These are phyloP conservation scores for Phytophthora quininea DNA, from an alignment of 352 stramenopile species.

Conservation along the genomic window DNA sequence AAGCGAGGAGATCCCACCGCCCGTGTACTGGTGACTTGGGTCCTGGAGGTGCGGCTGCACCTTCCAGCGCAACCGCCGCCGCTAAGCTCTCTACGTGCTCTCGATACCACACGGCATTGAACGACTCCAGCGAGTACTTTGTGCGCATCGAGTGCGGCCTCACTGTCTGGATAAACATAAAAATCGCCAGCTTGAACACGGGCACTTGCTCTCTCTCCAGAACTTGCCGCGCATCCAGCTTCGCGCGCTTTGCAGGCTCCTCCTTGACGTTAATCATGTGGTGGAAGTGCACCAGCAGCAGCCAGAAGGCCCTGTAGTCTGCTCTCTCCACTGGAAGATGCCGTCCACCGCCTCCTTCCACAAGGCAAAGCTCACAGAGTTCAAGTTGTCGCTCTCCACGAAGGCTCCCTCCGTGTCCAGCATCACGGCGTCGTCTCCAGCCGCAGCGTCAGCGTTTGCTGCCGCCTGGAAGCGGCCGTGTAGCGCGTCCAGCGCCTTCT, in stretches of 20 bases:
- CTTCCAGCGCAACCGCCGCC: slow-evolving; percentile 40
- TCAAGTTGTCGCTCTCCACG: slow-evolving; percentile 70
- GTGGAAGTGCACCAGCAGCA: slow-evolving; percentile 81
- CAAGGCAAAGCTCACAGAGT: slow-evolving; percentile 51
- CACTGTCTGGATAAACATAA: slow-evolving; percentile 82
- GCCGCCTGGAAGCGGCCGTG: slow-evolving; percentile 48
- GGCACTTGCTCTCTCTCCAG: slow-evolving; percentile 57
- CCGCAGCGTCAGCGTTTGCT: slow-evolving; percentile 10
- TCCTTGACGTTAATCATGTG: slow-evolving; percentile 62
- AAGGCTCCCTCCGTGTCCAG: slow-evolving; percentile 35
- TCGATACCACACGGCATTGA: slow-evolving; percentile 83
- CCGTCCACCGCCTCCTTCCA: slow-evolving; percentile 67
- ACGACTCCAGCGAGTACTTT: slow-evolving; percentile 79
- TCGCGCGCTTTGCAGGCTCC: slow-evolving; percentile 13
- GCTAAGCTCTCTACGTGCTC: slow-evolving; percentile 62
- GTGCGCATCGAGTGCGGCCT: slow-evolving; percentile 76
- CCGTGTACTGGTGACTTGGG: slow-evolving; percentile 34
- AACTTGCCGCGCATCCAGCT: slow-evolving; percentile 66
- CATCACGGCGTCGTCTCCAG: slow-evolving; percentile 56
- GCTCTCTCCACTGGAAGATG: slow-evolving; percentile 81
- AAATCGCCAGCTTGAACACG: slow-evolving; percentile 80
- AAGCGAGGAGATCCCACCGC: slow-evolving; percentile 58
- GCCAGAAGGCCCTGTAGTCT: slow-evolving; percentile 86
- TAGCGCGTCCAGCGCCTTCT: slow-evolving; percentile 62
- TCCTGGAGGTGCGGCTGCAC: slow-evolving; percentile 12